Evolutionary conservation across 805 yeast species (phyloP).

Genomic region (Kodamaea restingae): DNA sequence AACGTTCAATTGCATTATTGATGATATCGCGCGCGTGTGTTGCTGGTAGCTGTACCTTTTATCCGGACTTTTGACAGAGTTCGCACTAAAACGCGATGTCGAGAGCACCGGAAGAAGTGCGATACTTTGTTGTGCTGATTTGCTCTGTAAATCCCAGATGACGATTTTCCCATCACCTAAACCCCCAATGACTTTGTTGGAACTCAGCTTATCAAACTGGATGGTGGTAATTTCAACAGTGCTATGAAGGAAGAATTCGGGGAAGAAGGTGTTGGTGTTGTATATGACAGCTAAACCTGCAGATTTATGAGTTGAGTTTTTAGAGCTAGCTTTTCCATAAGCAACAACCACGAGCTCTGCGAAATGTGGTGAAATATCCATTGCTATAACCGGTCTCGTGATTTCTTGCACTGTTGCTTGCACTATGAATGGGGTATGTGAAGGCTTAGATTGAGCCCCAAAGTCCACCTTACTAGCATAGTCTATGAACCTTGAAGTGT

Average conservation of each 20-base stretch:
- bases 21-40: conserved; percentile 22
- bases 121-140: conserved; percentile 8
- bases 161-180: conserved; percentile 47
- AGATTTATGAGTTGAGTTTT: neutral
- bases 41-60: conserved; percentile 5
- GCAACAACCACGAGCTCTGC: conserved; percentile 13
- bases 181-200: conserved; percentile 45
- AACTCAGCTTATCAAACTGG: conserved; percentile 36
- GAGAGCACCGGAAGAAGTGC: conserved; percentile 20
- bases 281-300: conserved; percentile 13
- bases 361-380: conserved; percentile 14
- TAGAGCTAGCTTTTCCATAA: neutral
- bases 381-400: conserved; percentile 2
- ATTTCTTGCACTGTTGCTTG: neutral
- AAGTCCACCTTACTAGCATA: conserved; percentile 9
- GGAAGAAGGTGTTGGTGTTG: conserved; percentile 15
- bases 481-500: conserved; percentile 4
- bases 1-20: conserved; percentile 19
- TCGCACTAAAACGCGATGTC: conserved; percentile 20
- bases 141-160: conserved; percentile 44
- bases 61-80: conserved; percentile 4
- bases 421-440: conserved; percentile 2
- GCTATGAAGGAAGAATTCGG: conserved; percentile 39
- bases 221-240: conserved; percentile 37
- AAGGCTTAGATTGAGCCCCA: conserved; percentile 3